Evolutionary conservation across 495 filamentous ascomycete species (phyloP).

Genomic region (Neurospora sp.): DNA sequence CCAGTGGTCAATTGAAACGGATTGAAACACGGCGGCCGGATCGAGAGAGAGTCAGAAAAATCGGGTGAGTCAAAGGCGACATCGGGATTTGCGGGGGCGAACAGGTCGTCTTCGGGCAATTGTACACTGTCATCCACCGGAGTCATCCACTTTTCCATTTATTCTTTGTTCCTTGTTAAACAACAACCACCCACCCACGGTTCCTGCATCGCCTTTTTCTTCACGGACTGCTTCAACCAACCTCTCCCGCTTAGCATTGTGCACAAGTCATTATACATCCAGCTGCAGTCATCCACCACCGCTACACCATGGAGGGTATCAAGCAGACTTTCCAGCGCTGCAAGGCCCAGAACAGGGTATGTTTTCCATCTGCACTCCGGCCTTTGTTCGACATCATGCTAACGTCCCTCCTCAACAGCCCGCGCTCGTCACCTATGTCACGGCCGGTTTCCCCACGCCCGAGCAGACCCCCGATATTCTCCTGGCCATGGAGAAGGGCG

Average conservation of each 20-base stretch:
- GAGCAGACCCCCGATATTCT: slow-evolving; percentile 75
- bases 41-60: neutral
- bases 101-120: neutral
- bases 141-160: neutral
- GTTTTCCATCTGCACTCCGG: slow-evolving; percentile 25
- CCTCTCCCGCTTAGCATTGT: neutral
- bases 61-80: neutral
- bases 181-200: neutral
- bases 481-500: slow-evolving; percentile 83
- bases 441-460: slow-evolving; percentile 82
- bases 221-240: neutral
- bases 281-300: neutral
- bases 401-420: slow-evolving; percentile 26
- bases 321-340: slow-evolving; percentile 82
- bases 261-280: neutral
- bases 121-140: neutral
- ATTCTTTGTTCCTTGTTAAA: neutral
- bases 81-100: neutral
- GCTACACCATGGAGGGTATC: slow-evolving; percentile 55
- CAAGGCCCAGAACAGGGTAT: slow-evolving; percentile 61
- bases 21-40: neutral
- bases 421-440: slow-evolving; percentile 92
- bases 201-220: neutral
- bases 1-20: neutral
- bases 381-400: neutral